Base-by-base conservation (phyloP, 495 filamentous ascomycete genomes). In the Daldinia vernicosa region DNA sequence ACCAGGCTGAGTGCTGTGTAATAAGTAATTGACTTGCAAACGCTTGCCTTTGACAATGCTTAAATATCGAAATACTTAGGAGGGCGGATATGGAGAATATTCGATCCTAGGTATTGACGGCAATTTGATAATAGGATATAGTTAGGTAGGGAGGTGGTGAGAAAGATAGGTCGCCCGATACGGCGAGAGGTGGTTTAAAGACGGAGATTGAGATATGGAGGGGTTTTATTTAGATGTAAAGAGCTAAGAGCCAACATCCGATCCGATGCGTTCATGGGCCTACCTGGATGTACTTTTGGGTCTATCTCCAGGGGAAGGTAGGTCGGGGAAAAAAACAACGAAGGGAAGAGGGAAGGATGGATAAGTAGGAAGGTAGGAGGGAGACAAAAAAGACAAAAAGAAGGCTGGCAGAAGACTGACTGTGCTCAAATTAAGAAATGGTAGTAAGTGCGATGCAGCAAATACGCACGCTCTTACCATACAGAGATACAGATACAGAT, bases 281-380 rank as follows among this genome's bases (percentile, higher is more conserved):
- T 65, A 59, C 67, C 60, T 70, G 15, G n/a, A 39, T 45, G 14
- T 51, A 37, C 56, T 50, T 50, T 26, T 55, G n/a, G 19, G 15
- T 37, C 54, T 65, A 60, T 17, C 47, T 26, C 60, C 59, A 56
- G 37, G 47, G 61, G 35, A 65, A 47, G 67, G 27, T 57, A 64
- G 35, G 32, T 60, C 15, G 39, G 50, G 43, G 50, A 33, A 28
- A 19, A 40, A 28, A 43, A 28, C 15, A 24, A 47, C 33, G 54
- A 45, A 52, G 28, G 28, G 63, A 47, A 47, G 24, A 51, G 28
- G 58, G 62, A 37, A 50, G 51, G 22, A 50, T 22, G 15, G 35
- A 24, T 33, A 54, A 32, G 55, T 59, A 70, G 52, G 62, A 33
- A 66, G 68, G 62, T 40, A 71, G 35, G 57, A 71, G 58, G 51